Evolutionary conservation across 1,139 yeast species (phyloP), one percentile per base, ranked within the genome.

Genomic region (Suhomyces panamericanus): DNA sequence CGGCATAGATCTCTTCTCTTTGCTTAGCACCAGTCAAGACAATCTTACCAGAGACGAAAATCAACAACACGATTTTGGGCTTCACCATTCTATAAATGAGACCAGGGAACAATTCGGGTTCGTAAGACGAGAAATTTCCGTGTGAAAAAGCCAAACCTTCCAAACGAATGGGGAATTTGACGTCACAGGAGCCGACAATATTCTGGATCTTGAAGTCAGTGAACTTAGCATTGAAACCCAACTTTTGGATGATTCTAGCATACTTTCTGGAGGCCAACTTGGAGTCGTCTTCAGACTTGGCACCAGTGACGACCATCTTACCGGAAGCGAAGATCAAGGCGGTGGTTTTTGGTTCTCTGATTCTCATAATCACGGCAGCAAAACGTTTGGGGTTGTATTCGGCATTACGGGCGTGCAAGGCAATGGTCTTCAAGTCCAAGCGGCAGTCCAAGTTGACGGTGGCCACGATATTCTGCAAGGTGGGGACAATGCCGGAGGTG

Each of bases 251-350:
- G 62, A 93, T 93, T 73, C 99, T 83, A 2, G 99, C 99, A 60
- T 95, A 93, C 64, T 93, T 93, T 70, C 99, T 82, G 26, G 97
- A 90, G 2, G 99, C 99, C 56, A 93, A 76, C 67, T 95, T 95
- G 15, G 97, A 89, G 65, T 93, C 99, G 64, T 93, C 99, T 66
- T 93, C 99, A 33, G 96, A 87, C 66, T 93, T 93, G 27, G 99
- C 99, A 79, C 99, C 99, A 31, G 99, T 93, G 24, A 93, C 99
- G 56, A 93, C 99, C 99, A 93, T 93, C 67, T 93, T 93, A 61
- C 99, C 99, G 6, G 97, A 89, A 1, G 99, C 99, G 68, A 93
- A 95, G 57, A 93, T 95, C 61, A 93, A 78, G 0, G 99, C 99
- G 2, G 99, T 93, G 1, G 99, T 95, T 66, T 93, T 93, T 20